Evolutionary conservation across 768 basidiomycete species (phyloP), one percentile per base, ranked within the genome.

Genomic region (Suillus occidentalis): DNA sequence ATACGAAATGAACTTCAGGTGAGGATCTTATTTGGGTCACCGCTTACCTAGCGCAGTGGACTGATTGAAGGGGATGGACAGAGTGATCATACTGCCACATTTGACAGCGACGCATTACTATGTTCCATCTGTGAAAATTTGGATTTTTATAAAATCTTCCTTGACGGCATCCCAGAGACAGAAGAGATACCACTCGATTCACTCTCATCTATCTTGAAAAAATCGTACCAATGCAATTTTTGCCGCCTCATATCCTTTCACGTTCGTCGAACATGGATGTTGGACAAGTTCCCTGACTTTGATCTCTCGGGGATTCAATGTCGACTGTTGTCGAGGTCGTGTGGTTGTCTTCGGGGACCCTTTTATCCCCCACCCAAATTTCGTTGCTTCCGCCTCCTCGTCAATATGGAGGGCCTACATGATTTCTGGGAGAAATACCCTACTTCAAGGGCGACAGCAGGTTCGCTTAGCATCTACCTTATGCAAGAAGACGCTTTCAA

Each of bases 401-500:
- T 65, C 47, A 20, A 55, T 64, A 22, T 42, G 25, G 50, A 65
- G 18, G 37, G 59, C 22, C 57, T 34, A 40, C 14, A 0, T 2
- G 42, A 28, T 7, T 14, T 60, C 31, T 63, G 56, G 56, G 16
- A n/a, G 36, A 55, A 12, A n/a, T 55, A 55, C 7, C 31, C 53
- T 12, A 20, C 53, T 55, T 55, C 37, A 20, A 58, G 52, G 22
- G 60, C n/a, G 12, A 57, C 55, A 40, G 63, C 28, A 63, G 20
- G 37, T 36, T 45, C 42, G 0, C 59, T 64, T 16, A 20, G 28
- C 34, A 65, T 65, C 10, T 52, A 57, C 14, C 43, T 64, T 8
- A 28, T 65, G 52, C 62, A 53, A 50, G 64, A 65, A 34, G 64
- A 64, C 6, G 34, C 45, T 28, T 62, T 28, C 34, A 56, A 65